Percentiles rank a stretch among this genome's conserved stretches.
Evolutionary conservation across 108 stramenopile species (phyloP).

Genomic region (Chaetoceros tenuissimus): DNA sequence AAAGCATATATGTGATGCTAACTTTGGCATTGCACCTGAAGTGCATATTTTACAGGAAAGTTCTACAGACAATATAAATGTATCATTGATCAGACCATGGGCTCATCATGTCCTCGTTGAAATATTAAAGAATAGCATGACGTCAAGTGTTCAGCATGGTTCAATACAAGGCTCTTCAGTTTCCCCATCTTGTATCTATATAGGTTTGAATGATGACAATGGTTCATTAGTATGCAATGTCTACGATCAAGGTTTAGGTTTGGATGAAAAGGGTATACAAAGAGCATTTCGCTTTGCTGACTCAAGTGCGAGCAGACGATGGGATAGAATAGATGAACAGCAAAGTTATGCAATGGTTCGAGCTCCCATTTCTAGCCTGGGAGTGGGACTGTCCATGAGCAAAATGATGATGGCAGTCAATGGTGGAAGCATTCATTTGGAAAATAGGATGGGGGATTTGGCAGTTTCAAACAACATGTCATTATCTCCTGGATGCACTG

Average conservation of each 20-base stretch:
- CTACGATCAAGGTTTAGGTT: conserved; percentile 49
- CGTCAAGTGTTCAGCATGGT: conserved; percentile 34
- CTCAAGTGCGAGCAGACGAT: conserved; percentile 27
- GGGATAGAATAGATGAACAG: conserved; percentile 73
- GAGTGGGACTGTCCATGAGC: conserved; percentile 60
- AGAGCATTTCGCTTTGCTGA: conserved; percentile 32
- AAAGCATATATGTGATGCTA: conserved; percentile 58
- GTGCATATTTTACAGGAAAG: conserved; percentile 1
- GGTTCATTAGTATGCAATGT: too few species aligned
- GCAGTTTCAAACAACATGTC: too few species aligned
- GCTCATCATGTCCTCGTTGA: conserved; percentile 70
- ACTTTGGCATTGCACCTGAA: conserved; percentile 34
- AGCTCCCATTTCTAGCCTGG: conserved; percentile 48
- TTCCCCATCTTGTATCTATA: too few species aligned
- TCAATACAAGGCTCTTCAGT: too few species aligned
- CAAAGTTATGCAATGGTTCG: conserved; percentile 62
- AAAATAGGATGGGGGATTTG: too few species aligned
- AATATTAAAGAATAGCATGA: conserved; percentile 69
- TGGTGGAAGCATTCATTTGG: conserved; percentile 50
- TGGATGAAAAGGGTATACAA: conserved; percentile 10
- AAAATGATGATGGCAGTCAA: conserved; percentile 60
- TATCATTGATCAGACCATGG: conserved; percentile 70
- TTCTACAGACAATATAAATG: background rate
- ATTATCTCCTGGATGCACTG: background rate
- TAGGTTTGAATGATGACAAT: too few species aligned